Evolutionary conservation across 78 protist genomes (phyloP).

Genomic region (Diacronema lutheri): DNA sequence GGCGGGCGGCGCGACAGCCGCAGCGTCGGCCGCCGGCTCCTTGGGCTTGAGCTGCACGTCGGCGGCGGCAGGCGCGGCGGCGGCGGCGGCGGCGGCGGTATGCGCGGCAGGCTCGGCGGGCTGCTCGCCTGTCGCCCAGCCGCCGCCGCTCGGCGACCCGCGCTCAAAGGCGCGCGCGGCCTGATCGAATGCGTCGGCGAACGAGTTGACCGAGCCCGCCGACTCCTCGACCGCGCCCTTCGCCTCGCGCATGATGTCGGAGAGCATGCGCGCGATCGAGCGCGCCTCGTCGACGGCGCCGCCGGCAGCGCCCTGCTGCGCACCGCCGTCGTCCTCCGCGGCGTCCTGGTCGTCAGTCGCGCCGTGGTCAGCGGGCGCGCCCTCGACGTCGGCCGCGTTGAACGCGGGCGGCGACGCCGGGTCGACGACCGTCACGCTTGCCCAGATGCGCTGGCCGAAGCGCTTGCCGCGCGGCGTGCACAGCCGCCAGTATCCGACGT

Average conservation of each 20-base stretch:
- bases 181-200: no score
- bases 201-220: no score
- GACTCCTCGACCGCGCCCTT: no score
- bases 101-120: no score
- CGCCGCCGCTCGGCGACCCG: no score
- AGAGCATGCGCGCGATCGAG: background rate
- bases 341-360: background rate
- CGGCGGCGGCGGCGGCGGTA: no score
- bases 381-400: background rate
- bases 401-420: background rate
- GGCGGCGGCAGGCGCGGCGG: no score
- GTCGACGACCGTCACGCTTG: constrained; percentile 29
- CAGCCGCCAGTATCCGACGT: constrained; percentile 63
- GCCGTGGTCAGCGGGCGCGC: background rate
- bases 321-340: background rate
- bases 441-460: constrained; percentile 61
- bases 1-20: no score
- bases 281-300: background rate
- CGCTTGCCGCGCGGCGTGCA: constrained; percentile 24
- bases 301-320: background rate
- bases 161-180: no score
- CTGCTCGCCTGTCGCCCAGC: no score
- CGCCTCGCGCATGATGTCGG: background rate
- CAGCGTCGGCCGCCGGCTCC: no score
- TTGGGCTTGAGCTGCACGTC: no score